Conservation (phyloP, 169 alveolate genomes). For the Plasmodium inui region DNA sequence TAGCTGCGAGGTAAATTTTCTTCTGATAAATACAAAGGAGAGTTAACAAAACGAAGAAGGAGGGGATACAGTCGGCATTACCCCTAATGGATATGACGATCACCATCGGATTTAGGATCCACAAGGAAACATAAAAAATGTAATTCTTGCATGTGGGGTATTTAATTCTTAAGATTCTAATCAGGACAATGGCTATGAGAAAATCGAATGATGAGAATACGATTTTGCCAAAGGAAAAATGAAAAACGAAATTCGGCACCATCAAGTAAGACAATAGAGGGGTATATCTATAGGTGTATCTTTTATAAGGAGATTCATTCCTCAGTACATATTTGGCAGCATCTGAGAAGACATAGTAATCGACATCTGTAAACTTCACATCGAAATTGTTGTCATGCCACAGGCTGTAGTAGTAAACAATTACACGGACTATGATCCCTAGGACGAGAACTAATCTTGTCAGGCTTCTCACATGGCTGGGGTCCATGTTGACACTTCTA, state of each 20-base stretch:
- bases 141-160: conserved; percentile 56
- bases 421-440: conserved; percentile 52
- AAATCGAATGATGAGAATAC: conserved; percentile 90
- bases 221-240: conserved; percentile 90
- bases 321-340: conserved; percentile 94
- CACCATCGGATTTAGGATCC: conserved; percentile 95
- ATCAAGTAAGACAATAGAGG: conserved; percentile 92
- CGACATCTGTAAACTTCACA: conserved; percentile 97
- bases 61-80: conserved; percentile 89
- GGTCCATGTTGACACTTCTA: background rate
- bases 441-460: conserved; percentile 27
- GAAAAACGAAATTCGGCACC: conserved; percentile 81
- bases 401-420: conserved; percentile 59
- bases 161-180: conserved; percentile 37
- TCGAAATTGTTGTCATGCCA: conserved; percentile 73
- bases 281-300: conserved; percentile 98
- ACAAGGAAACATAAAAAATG: conserved; percentile 82
- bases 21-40: conserved; percentile 77
- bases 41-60: conserved; percentile 81
- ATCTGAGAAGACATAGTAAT: conserved; percentile 97
- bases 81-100: conserved; percentile 96
- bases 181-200: conserved; percentile 83
- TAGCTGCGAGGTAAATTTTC: conserved; percentile 84
- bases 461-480: background rate
- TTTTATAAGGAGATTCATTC: conserved; percentile 95